Base-by-base conservation (phyloP, 441 rosid genomes). In the Brassica balearica region DNA sequence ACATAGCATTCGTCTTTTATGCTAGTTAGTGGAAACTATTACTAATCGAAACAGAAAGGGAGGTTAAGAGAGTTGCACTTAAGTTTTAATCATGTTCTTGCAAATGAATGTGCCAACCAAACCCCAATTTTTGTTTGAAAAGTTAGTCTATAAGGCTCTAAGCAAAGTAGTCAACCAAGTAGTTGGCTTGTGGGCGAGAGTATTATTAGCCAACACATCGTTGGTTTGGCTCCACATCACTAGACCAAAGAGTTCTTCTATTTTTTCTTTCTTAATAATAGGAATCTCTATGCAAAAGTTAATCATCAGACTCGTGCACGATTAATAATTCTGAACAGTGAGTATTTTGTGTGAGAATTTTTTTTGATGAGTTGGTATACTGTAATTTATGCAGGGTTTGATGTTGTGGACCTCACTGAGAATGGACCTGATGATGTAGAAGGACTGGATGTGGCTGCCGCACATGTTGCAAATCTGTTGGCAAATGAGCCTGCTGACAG, bases 401-500 rank as follows among this genome's bases (percentile, higher is more conserved):
- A 95, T 82, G 92, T 91, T 63, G 91, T 85, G 72, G 95, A 93
- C 75, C 83, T 93, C 69, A 90, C 89, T 36, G 98, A 91, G 77
- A 86, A 92, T 81, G 92, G 87, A 75, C 84, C 90, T 60, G 97
- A 93, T 87, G 99, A 95, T 80, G 46, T 83, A 66, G 93, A 89
- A 77, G 97, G 99, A 53, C 73, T 95, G 86, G 97, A 95, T 89
- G 91, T 97, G 78, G 87, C 98, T 41, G 98, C 97, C 48, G 87
- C 91, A 41, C 97, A 95, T 86, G 90, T 90, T 72, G 91, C 94
- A 69, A 93, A 89, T 81, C 80, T 95, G 79, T 82, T 95, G 82
- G 89, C 98, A 9, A 88, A 94, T 4, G 98, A 93, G 85, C 98
- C 98, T 61, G 86, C 94, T 75, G 94, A 88, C 82, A 91, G 99